These are phyloP conservation scores for Paecilomyces niveus DNA, from an alignment of 2,329 filamentous ascomycete genomes.

Conservation along the genomic window DNA sequence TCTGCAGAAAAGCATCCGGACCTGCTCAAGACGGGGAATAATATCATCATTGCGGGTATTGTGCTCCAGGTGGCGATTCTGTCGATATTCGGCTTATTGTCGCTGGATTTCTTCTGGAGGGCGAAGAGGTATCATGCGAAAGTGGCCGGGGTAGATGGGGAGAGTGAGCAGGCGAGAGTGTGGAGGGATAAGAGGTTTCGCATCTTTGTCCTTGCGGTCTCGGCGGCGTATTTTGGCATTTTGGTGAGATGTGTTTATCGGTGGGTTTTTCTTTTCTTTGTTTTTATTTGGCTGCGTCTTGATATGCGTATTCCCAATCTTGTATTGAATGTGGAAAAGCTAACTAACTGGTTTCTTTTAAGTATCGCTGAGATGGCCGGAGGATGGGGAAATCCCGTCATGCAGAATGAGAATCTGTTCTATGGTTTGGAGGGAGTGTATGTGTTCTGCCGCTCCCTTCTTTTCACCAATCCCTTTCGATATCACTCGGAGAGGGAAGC, in stretches of 20 bases:
- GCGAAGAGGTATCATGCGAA: conserved; percentile 1
- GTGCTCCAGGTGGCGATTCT: conserved; percentile 32
- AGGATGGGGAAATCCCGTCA: conserved; percentile 57
- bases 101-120: conserved; percentile 14
- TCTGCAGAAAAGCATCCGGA: conserved; percentile 21
- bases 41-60: conserved; percentile 37
- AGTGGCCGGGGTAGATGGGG: conserved; percentile 5
- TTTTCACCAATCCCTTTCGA: conserved; percentile 13
- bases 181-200: conserved; percentile 11
- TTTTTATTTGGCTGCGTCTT: background rate
- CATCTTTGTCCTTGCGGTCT: conserved; percentile 14
- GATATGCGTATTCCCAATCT: background rate
- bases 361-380: conserved; percentile 56
- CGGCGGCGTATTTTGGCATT: conserved; percentile 8
- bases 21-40: conserved; percentile 16
- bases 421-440: conserved; percentile 52
- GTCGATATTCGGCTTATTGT: conserved; percentile 19
- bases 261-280: conserved; percentile 4
- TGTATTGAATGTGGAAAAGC: background rate
- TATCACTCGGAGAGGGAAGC: background rate
- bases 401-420: conserved; percentile 56
- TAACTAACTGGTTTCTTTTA: background rate
- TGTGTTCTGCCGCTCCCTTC: conserved; percentile 9
- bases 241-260: conserved; percentile 31
- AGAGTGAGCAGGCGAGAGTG: conserved; percentile 5